These are phyloP conservation scores for Pulveroboletus sp. DNA, from an alignment of 768 basidiomycete genomes.

Conservation along the genomic window DNA sequence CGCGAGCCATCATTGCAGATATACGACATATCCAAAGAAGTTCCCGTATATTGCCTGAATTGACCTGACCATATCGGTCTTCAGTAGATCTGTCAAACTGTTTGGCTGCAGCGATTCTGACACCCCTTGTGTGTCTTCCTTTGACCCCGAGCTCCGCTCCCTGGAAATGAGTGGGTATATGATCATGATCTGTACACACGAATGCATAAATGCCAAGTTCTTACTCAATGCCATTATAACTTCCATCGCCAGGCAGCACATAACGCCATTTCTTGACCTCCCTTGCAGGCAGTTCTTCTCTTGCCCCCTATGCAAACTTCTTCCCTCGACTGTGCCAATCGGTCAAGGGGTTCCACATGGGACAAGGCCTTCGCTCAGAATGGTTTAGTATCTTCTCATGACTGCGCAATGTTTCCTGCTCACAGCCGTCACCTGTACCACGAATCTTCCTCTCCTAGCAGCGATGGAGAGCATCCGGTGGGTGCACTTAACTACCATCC, in stretches of 20 bases:
- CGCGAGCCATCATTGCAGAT: conserved; percentile 17
- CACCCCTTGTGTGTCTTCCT: conserved; percentile 37
- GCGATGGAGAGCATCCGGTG: conserved; percentile 28
- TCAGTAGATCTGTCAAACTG: conserved; percentile 32
- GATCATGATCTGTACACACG: conserved; percentile 34
- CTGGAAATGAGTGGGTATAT: conserved; percentile 39
- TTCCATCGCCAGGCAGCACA: conserved; percentile 24
- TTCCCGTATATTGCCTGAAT: conserved; percentile 30
- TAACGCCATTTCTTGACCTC: conserved; percentile 21
- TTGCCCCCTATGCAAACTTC: conserved; percentile 30
- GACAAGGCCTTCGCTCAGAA: conserved; percentile 34
- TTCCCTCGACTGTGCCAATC: conserved; percentile 23
- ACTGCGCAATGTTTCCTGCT: conserved; percentile 31
- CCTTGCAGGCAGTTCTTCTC: conserved; percentile 17
- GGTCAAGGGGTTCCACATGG: conserved; percentile 35
- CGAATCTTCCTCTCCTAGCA: conserved; percentile 21
- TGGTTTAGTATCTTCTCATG: conserved; percentile 37
- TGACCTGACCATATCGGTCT: conserved; percentile 33
- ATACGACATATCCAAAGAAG: conserved; percentile 28
- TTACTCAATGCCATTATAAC: conserved; percentile 31
- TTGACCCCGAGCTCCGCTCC: conserved; percentile 39
- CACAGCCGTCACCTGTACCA: conserved; percentile 27
- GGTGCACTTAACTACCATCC: conserved; percentile 10
- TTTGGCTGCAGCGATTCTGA: conserved; percentile 33
- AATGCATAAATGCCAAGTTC: conserved; percentile 36